A percentile compares a stretch with the other conserved stretches of the same genome.
Evolutionary conservation across 2,329 filamentous ascomycete genomes (phyloP).

Genomic region (Penicillium freii): DNA sequence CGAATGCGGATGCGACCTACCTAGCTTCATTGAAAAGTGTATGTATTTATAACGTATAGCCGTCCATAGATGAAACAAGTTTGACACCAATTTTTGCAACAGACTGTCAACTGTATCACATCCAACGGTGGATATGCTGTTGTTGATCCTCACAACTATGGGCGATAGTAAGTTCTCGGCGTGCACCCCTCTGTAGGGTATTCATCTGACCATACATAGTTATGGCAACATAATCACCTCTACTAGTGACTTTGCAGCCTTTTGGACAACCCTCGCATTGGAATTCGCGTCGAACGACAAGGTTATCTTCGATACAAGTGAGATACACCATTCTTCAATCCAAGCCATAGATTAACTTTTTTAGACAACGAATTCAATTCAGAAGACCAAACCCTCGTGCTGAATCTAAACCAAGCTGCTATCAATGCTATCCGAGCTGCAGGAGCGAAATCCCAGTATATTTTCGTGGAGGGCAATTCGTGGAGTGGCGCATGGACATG

Average conservation of each 20-base stretch:
- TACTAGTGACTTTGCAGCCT: constrained; percentile 54
- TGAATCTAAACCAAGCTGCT: constrained; percentile 62
- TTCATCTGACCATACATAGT: constrained; percentile 9
- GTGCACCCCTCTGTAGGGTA: background rate
- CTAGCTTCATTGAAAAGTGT: constrained; percentile 21
- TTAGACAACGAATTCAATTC: constrained; percentile 63
- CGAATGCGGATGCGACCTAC: constrained; percentile 22
- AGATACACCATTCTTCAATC: background rate
- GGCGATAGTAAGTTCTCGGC: constrained; percentile 19
- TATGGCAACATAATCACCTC: constrained; percentile 51
- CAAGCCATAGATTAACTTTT: background rate
- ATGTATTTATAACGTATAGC: background rate
- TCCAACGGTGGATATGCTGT: constrained; percentile 52
- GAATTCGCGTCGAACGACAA: constrained; percentile 54
- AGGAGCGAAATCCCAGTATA: constrained; percentile 57
- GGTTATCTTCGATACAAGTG: constrained; percentile 62
- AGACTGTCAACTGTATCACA: constrained; percentile 41
- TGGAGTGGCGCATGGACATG: constrained; percentile 52
- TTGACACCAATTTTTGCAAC: background rate
- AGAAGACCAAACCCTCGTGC: constrained; percentile 59
- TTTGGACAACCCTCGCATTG: constrained; percentile 57
- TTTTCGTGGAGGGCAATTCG: constrained; percentile 58
- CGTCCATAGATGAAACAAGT: too few relatives aligned
- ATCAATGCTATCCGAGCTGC: constrained; percentile 61
- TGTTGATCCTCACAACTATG: constrained; percentile 63